Evolutionary conservation across 371 early-diverging fungal genomes (phyloP), one percentile per base, ranked within the genome.

Genomic region (Apophysomyces variabilis): DNA sequence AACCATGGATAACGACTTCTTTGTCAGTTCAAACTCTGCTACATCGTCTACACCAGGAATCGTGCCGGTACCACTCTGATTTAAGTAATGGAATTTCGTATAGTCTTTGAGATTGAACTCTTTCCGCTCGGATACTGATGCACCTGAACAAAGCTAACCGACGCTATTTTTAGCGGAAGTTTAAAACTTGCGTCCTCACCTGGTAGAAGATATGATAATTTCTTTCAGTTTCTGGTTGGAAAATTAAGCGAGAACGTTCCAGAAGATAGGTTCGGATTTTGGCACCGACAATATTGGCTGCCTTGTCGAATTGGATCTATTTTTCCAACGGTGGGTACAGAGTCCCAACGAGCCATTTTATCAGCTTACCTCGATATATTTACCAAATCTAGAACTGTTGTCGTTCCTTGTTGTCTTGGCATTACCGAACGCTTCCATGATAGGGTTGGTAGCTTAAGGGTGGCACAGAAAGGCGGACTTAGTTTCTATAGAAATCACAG

Each of bases 121-220:
- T 68, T 90, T 92, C 66, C 88, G 78, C 74, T 95, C 94, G 9
- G 89, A 93, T 7, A 89, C 83, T 5, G 95, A 92, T 11, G 89
- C 90, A 61, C 94, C 96, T 4, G 92, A 88, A 78, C 96, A 93
- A 32, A 99, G 87, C 88, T 94, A 65, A 6, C 41, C 38, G 38
- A 43, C 43, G 4, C 8, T 38, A n/a, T 16, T 16, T 26, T 26
- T 26, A 26, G 32, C 32, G 3, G 7, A 43, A 5, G 50, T 16
- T 45, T 37, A 45, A 61, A 12, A 21, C 7, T 3, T 37, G 16
- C 12, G 11, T 32, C 41, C 38, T 38, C 78, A 86, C 84, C 71
- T 93, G 96, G 80, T 99, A 99, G 77, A 99, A 99, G 64, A 99
- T 95, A 80, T 99, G 99, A 80, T 98, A 99, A 86, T 98, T 99